Base-by-base conservation (phyloP, 495 filamentous ascomycete species). In the Alectoria sarmentosa region DNA sequence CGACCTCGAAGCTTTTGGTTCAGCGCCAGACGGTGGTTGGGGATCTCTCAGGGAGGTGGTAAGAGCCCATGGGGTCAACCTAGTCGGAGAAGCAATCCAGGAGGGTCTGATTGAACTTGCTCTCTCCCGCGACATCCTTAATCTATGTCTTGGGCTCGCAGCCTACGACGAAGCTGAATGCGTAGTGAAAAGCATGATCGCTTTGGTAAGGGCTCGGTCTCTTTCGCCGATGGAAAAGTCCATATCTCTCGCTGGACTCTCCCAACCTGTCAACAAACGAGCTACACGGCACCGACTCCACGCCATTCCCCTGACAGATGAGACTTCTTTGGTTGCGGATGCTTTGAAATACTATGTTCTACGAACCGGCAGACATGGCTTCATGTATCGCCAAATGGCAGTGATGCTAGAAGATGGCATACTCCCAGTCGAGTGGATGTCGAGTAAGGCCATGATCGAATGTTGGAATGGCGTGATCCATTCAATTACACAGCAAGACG, bases 1-100 rank as follows among this genome's bases (percentile, higher is more conserved):
- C 39, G 85, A 91, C 60, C 70, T 92, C 38, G 88, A 91, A 67
- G 69, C 76, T 0, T 73, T 84, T 32, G 86, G 86, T 58, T 76
- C 81, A 13, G 72, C 75, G 13, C 73, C 73, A 49, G 75, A 76
- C 5, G 69, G 66, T 44, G 88, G 88, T 38, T 91, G 89, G 88
- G 82, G 74, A 59, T 83, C 84, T 63, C 76, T 92, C 1, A 81
- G 82, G 59, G 76, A 82, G 57, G 79, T 88, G 46, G 86, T 87
- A 30, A 82, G 88, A 62, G 81, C 87, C 8, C 87, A 90, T 62
- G 87, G 86, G n/a, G 71, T 90, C 14, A 68, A 76, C 41, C 74
- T 88, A 39, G 70, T 92, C 37, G 77, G 76, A 34, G 75, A 79
- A 14, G 84, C 86, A 66, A 79, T 86, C 49, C 54, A 65, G 19